phyloP scores from a whole-genome alignment of 805 yeast species.

The Ogataea parapolymorpha region DNA sequence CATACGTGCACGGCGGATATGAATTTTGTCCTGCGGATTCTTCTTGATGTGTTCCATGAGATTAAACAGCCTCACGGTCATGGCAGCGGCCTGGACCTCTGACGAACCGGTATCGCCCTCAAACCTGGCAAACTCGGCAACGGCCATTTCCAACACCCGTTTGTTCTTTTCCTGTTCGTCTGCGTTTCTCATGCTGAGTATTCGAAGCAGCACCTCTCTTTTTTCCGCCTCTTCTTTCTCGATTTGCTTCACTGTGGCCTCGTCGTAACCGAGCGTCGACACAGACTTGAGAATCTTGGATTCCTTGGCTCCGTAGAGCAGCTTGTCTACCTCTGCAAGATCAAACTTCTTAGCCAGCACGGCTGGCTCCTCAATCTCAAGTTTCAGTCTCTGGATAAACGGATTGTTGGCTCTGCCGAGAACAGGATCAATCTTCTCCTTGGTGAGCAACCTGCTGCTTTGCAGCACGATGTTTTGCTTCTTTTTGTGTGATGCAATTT shows the following conservation, averaged over 20 bases:
- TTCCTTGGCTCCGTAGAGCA: conserved; percentile 74
- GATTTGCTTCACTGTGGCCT: conserved; percentile 20
- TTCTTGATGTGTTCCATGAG: conserved; percentile 70
- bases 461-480: conserved; percentile 19
- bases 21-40: conserved; percentile 68
- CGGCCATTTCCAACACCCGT: conserved; percentile 61
- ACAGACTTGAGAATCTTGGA: conserved; percentile 42
- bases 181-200: conserved; percentile 72
- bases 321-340: conserved; percentile 65
- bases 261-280: conserved; percentile 22
- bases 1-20: conserved; percentile 70
- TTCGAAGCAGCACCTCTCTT: conserved; percentile 66
- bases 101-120: conserved; percentile 94
- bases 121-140: conserved; percentile 72
- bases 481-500: conserved; percentile 15
- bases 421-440: conserved; percentile 71
- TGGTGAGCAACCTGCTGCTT: conserved; percentile 9
- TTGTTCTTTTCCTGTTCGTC: conserved; percentile 53
- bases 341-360: conserved; percentile 60
- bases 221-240: conserved; percentile 48
- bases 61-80: conserved; percentile 76
- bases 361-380: conserved; percentile 63
- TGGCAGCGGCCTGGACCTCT: conserved; percentile 92
- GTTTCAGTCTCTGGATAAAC: conserved; percentile 63
- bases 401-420: conserved; percentile 67